Percentiles rank a stretch among this genome's conserved stretches.
These are phyloP conservation scores for Paxillus ammoniavirescens DNA, from an alignment of 768 basidiomycete genomes.

Conservation along the genomic window DNA sequence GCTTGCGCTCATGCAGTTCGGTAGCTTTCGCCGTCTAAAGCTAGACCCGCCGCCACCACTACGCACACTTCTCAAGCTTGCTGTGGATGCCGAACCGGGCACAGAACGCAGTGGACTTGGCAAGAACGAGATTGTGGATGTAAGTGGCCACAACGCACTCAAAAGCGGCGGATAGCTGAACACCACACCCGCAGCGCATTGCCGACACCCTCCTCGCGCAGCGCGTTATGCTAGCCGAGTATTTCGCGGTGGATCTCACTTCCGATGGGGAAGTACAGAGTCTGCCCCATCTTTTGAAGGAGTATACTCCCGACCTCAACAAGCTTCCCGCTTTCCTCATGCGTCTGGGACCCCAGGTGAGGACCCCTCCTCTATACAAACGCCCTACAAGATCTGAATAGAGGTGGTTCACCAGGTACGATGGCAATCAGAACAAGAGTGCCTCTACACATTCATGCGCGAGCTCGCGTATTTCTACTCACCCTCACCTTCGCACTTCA, in stretches of 20 bases:
- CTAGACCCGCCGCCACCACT: conserved; percentile 82
- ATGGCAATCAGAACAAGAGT: conserved; percentile 83
- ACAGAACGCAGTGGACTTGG: conserved; percentile 48
- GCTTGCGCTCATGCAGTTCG: conserved; percentile 88
- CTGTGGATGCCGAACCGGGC: conserved; percentile 66
- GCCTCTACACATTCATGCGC: conserved; percentile 81
- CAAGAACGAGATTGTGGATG: conserved; percentile 68
- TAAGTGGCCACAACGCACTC: conserved; percentile 32
- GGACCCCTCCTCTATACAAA: neutral
- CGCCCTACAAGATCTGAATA: neutral
- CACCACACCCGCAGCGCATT: conserved; percentile 50
- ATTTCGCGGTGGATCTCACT: conserved; percentile 79
- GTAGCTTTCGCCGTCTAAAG: conserved; percentile 70
- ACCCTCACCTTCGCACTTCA: conserved; percentile 37
- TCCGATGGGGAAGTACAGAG: conserved; percentile 66
- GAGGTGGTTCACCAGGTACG: conserved; percentile 56
- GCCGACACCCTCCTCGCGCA: conserved; percentile 53
- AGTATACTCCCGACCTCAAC: conserved; percentile 89
- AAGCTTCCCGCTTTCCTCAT: conserved; percentile 88
- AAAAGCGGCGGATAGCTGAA: neutral
- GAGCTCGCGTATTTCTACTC: conserved; percentile 93
- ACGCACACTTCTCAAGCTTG: conserved; percentile 69
- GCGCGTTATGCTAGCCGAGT: conserved; percentile 87
- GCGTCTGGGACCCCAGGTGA: conserved; percentile 88
- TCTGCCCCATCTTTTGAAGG: conserved; percentile 79